Evolutionary conservation across 805 yeast genomes (phyloP).

Genomic region (Pichia ethanolica): DNA sequence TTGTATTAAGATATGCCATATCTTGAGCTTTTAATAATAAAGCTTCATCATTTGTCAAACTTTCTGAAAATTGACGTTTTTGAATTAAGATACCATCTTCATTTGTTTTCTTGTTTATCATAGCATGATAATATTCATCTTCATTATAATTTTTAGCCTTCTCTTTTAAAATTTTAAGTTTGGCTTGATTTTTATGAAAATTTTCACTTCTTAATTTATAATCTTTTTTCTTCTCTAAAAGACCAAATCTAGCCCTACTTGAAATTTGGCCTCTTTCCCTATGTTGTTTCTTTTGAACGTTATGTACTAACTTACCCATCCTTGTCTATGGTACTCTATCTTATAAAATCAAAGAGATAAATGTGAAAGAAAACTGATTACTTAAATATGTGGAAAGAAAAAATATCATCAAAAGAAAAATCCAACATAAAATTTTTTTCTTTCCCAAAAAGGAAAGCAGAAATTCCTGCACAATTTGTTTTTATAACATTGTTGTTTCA

Average conservation of each 20-base stretch:
- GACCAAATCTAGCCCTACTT: constrained; percentile 68
- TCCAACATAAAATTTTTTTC: not conserved
- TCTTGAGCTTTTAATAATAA: constrained; percentile 87
- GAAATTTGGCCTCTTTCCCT: constrained; percentile 85
- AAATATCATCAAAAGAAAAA: not conserved
- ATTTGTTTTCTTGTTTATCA: constrained; percentile 68
- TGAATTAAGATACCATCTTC: constrained; percentile 57
- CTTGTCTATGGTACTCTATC: not conserved
- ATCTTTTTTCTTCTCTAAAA: constrained; percentile 89
- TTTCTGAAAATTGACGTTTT: constrained; percentile 52
- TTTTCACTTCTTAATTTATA: constrained; percentile 53
- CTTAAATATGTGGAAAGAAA: not conserved
- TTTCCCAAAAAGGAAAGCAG: constrained; percentile 2
- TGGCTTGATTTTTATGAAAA: constrained; percentile 52
- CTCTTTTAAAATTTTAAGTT: constrained; percentile 59
- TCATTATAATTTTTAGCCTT: constrained; percentile 77
- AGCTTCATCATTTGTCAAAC: constrained; percentile 64
- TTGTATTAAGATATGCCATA: constrained; percentile 71
- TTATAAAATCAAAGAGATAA: not conserved
- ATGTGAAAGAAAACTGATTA: not conserved
- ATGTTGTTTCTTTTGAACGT: constrained; percentile 93
- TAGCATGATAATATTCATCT: constrained; percentile 94
- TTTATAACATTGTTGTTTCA: not conserved
- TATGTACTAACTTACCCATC: constrained; percentile 76
- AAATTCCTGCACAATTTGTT: no score